These are phyloP conservation scores for Marsdenia floribunda DNA, from an alignment of 257 asterid genomes.

Conservation along the genomic window DNA sequence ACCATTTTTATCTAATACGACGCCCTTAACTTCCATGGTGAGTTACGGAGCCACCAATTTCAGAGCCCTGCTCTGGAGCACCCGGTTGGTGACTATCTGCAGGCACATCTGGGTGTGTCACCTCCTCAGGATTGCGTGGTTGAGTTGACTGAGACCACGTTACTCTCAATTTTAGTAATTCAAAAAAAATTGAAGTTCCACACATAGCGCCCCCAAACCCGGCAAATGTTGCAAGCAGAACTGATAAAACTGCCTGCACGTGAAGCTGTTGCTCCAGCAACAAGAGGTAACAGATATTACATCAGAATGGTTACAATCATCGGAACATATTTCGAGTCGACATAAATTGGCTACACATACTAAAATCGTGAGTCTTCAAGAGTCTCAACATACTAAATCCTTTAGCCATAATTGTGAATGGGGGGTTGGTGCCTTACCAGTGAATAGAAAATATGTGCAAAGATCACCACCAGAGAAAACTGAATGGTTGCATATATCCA, in stretches of 20 bases:
- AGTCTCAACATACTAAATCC: not conserved
- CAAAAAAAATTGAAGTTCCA: slow-evolving; percentile 60
- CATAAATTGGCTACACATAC: not conserved
- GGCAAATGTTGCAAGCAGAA: slow-evolving; percentile 72
- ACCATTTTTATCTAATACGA: not conserved
- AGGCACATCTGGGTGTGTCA: slow-evolving; percentile 29
- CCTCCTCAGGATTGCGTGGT: slow-evolving; percentile 28
- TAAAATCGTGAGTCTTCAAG: not conserved
- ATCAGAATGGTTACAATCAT: not conserved
- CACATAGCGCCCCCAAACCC: slow-evolving; percentile 92
- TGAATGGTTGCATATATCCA: slow-evolving; percentile 82
- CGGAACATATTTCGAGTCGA: not conserved
- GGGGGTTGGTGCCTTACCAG: slow-evolving; percentile 45
- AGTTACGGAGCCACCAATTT: slow-evolving; percentile 23
- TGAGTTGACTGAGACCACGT: slow-evolving; percentile 30
- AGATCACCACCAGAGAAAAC: slow-evolving; percentile 71
- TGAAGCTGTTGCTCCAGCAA: slow-evolving; percentile 40
- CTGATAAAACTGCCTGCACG: slow-evolving; percentile 69
- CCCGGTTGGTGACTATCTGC: slow-evolving; percentile 31
- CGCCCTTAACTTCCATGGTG: slow-evolving; percentile 23
- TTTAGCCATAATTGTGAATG: not conserved
- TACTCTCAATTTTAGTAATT: slow-evolving; percentile 57
- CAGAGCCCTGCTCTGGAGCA: slow-evolving; percentile 28
- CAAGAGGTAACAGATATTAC: not conserved
- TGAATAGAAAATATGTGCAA: slow-evolving; percentile 73